phyloP scores from a whole-genome alignment of 139 green algal species.

The Trebouxia sp. region DNA sequence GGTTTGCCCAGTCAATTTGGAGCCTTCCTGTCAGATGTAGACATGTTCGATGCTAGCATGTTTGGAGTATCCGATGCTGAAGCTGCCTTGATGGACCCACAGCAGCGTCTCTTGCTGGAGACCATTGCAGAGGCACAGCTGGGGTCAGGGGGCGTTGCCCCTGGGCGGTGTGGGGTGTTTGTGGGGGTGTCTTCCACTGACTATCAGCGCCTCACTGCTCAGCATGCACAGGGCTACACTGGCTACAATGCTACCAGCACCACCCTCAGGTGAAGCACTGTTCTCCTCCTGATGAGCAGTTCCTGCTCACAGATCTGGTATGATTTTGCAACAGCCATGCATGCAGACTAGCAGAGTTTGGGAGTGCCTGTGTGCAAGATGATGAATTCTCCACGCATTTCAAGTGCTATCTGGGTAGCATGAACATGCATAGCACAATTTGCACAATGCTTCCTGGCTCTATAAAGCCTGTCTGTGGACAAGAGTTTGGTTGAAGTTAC shows the following conservation, averaged over 20 bases:
- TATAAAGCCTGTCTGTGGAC: too few species aligned
- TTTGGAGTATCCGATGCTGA: constrained; percentile 68
- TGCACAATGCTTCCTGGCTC: too few species aligned
- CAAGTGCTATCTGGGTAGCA: too few species aligned
- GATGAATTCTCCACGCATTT: too few species aligned
- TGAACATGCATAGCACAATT: too few species aligned
- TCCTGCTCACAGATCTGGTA: too few species aligned
- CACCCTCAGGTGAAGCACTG: not conserved
- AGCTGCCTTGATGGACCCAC: constrained; percentile 73
- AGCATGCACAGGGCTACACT: not conserved
- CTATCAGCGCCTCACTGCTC: constrained; percentile 5
- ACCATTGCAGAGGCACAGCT: constrained; percentile 5
- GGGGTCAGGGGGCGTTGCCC: not conserved
- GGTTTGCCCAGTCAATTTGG: constrained; percentile 55
- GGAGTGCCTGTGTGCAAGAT: too few species aligned
- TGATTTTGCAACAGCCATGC: too few species aligned
- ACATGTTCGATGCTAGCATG: constrained; percentile 53
- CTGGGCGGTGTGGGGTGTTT: constrained; percentile 1
- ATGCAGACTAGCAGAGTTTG: too few species aligned
- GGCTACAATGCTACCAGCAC: constrained; percentile 25
- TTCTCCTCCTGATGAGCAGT: not conserved
- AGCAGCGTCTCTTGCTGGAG: constrained; percentile 80
- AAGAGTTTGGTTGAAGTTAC: too few species aligned
- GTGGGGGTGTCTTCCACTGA: constrained; percentile 17
- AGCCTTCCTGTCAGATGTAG: constrained; percentile 63